A percentile compares a stretch with the other conserved stretches of the same genome.
Evolutionary conservation across 768 basidiomycete genomes (phyloP).

Genomic region (Pleurotus tuber-regium): DNA sequence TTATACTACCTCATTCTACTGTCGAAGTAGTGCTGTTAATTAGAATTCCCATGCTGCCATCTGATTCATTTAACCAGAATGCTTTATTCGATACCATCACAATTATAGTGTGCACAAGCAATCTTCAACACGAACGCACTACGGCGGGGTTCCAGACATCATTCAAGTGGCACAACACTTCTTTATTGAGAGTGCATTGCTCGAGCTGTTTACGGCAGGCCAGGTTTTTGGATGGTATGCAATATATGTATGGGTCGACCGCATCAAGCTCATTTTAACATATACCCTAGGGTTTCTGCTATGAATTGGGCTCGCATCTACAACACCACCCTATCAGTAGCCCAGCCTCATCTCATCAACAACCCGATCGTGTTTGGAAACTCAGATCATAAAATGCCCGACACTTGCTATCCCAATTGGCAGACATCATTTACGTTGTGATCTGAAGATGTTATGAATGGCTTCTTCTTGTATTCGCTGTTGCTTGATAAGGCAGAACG

Average conservation of each 20-base stretch:
- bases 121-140: conserved; percentile 21
- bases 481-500: conserved; percentile 11
- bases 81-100: conserved; percentile 23
- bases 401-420: background rate
- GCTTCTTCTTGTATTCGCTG: conserved; percentile 15
- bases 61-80: conserved; percentile 10
- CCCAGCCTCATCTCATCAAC: conserved; percentile 4
- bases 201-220: conserved; percentile 16
- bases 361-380: background rate
- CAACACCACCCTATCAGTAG: conserved; percentile 13
- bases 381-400: background rate
- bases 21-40: conserved; percentile 3
- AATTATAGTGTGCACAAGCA: conserved; percentile 20
- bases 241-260: conserved; percentile 12
- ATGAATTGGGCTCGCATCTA: conserved; percentile 21
- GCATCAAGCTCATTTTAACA: background rate
- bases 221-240: conserved; percentile 19
- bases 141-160: conserved; percentile 18
- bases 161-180: conserved; percentile 28
- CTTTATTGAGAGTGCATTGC: conserved; percentile 19
- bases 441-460: conserved; percentile 9
- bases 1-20: conserved; percentile 24
- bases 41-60: background rate
- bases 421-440: background rate
- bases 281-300: conserved; percentile 15